phyloP scores from a whole-genome alignment of 2,329 filamentous ascomycete species.

The Fusarium torreyae region DNA sequence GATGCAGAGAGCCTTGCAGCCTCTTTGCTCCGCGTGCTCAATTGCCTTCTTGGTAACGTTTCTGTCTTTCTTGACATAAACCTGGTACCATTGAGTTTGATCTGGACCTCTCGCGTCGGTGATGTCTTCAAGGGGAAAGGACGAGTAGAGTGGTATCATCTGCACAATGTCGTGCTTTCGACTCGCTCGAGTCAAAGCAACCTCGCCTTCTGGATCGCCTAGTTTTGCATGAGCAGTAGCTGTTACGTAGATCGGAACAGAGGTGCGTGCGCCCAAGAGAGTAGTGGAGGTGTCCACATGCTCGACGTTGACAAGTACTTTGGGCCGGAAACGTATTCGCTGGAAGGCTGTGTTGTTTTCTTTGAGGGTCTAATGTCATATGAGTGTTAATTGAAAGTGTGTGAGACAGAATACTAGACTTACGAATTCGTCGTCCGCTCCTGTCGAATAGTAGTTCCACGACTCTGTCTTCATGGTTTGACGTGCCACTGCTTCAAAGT shows the following conservation, averaged over 20 bases:
- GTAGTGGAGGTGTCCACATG: constrained; percentile 23
- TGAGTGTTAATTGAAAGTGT: rapidly evolving
- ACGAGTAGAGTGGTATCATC: constrained; percentile 37
- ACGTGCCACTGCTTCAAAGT: constrained; percentile 21
- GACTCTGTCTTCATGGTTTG: constrained; percentile 9
- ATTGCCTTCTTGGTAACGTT: constrained; percentile 11
- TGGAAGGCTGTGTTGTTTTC: constrained; percentile 21
- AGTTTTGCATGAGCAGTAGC: constrained; percentile 32
- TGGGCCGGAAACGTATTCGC: constrained; percentile 17
- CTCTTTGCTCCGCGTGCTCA: constrained; percentile 17
- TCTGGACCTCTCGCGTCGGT: background rate
- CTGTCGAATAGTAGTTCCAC: constrained; percentile 37
- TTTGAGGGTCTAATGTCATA: constrained; percentile 4
- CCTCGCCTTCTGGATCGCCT: constrained; percentile 23
- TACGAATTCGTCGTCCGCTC: constrained; percentile 33
- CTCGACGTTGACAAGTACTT: constrained; percentile 30
- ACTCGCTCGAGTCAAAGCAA: constrained; percentile 17
- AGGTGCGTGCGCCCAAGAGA: constrained; percentile 6
- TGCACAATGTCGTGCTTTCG: constrained; percentile 23
- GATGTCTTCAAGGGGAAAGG: constrained; percentile 2
- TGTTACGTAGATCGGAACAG: constrained; percentile 25
- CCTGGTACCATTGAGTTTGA: constrained; percentile 27
- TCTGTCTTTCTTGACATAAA: constrained; percentile 33
- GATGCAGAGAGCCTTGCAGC: constrained; percentile 29
- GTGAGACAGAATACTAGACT: background rate